Conservation (phyloP, 164 flowering plant species). For the Paratinospora sagittata region DNA sequence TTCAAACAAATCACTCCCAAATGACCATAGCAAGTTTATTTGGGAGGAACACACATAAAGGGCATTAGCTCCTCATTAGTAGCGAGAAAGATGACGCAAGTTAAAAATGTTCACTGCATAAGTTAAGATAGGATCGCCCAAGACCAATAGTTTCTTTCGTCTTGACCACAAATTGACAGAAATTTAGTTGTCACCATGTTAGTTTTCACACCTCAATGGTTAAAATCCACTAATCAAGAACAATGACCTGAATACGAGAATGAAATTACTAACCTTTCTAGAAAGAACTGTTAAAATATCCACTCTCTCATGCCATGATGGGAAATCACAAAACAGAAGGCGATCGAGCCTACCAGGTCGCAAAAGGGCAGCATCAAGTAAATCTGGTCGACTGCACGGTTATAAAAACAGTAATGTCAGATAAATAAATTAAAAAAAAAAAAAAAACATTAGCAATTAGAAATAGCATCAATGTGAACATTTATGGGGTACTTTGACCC, state of each 20-base stretch:
- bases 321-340: slow-evolving; percentile 94
- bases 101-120: too few species aligned
- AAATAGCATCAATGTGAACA: background rate
- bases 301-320: slow-evolving; percentile 62
- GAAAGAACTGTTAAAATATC: slow-evolving; percentile 84
- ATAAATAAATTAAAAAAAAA: background rate
- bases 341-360: slow-evolving; percentile 98
- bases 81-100: background rate
- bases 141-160: background rate
- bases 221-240: background rate
- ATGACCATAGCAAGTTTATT: background rate
- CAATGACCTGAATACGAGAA: background rate
- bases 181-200: too few species aligned
- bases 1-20: background rate
- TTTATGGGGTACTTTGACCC: background rate
- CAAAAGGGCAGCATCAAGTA: slow-evolving; percentile 93
- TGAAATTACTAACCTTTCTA: slow-evolving; percentile 51
- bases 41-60: too few species aligned
- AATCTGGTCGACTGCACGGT: slow-evolving; percentile 82
- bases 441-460: too few species aligned
- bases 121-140: background rate
- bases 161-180: too few species aligned
- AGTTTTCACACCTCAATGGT: background rate
- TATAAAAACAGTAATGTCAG: slow-evolving; percentile 1
- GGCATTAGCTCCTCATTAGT: too few species aligned